Conservation (phyloP, 371 early-diverging fungal species). For the Rhizopus sp. region DNA sequence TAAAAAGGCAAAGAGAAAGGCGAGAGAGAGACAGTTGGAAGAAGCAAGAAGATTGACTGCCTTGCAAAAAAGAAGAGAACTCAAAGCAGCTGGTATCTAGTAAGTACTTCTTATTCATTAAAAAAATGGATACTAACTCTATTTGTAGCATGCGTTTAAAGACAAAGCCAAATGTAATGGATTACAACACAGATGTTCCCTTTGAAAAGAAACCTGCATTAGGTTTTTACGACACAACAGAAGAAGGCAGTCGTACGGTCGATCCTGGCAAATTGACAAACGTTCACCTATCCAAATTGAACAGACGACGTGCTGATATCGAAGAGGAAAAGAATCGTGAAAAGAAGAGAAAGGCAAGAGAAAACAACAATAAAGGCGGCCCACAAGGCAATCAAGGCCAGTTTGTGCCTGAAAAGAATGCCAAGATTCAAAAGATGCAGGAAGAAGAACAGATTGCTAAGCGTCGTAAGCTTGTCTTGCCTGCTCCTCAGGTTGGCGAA, state of each 20-base stretch:
- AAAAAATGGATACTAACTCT: constrained; percentile 24
- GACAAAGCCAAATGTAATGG: constrained; percentile 78
- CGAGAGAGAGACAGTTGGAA: constrained; percentile 95
- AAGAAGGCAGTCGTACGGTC: constrained; percentile 69
- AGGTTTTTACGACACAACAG: constrained; percentile 92
- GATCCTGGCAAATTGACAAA: constrained; percentile 65
- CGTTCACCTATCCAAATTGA: constrained; percentile 74
- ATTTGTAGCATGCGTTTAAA: constrained; percentile 50
- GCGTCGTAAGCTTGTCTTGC: constrained; percentile 80
- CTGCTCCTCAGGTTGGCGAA: constrained; percentile 92
- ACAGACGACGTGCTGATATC: constrained; percentile 74
- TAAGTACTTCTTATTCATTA: constrained; percentile 23
- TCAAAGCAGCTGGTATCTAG: constrained; percentile 96
- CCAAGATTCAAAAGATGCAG: constrained; percentile 62
- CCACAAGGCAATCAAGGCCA: constrained; percentile 51
- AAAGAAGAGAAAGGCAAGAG: constrained; percentile 70
- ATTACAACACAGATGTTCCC: constrained; percentile 96
- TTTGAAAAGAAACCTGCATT: constrained; percentile 86
- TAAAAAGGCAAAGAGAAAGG: constrained; percentile 98
- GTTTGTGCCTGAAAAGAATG: constrained; percentile 58
- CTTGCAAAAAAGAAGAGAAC: constrained; percentile 92
- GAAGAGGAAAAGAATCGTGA: constrained; percentile 69
- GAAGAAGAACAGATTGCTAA: constrained; percentile 74
- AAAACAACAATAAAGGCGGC: constrained; percentile 39
- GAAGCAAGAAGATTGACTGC: constrained; percentile 91